Base-by-base conservation (phyloP, 306 rosid genomes). In the Echinosophora koreensis region DNA sequence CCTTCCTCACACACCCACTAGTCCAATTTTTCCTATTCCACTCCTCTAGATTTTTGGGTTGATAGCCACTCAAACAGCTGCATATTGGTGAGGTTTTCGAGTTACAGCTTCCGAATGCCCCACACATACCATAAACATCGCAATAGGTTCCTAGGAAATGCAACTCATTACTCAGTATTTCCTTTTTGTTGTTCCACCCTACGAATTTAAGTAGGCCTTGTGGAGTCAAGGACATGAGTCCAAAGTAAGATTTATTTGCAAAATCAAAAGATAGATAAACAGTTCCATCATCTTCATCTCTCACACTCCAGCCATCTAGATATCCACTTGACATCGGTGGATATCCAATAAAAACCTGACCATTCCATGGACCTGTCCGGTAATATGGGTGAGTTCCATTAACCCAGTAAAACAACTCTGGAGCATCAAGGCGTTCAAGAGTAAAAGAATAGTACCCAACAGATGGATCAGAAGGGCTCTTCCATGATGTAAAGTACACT, bases 31-130 rank as follows among this genome's bases (percentile, higher is more conserved):
- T 67, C 0, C 1, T 60, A 6, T 76, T 73, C 91, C 93, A 89
- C 0, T 73, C 86, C 28, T 78, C 46, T 50, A 1, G 18, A 12
- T 71, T 77, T 12, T 6, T 76, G 3, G 82, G 83, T 9, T 30
- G 62, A 71, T 77, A 91, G 30, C 93, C 93, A 42, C 30, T 30
- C 62, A 87, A 76, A 67, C 91, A 91, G 7, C 55, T 74, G 12
- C 96, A 89, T 12, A 76, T 18, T 0, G 91, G 86, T 14, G 73
- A 39, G 0, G 0, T 22, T 34, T 14, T 0, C 1, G 55, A 18
- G 58, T 30, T 59, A 62, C 93, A 87, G 0, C 35, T 78, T 32
- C 82, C 47, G 44, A 77, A 80, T 1, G 51, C 22, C 5, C 91
- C 96, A 78, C 96, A 91, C 0, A 13, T 34, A 7, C 84, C 77